Evolutionary conservation across 345 rosid genomes (phyloP).

Genomic region (Erysimum cheiranthoides): DNA sequence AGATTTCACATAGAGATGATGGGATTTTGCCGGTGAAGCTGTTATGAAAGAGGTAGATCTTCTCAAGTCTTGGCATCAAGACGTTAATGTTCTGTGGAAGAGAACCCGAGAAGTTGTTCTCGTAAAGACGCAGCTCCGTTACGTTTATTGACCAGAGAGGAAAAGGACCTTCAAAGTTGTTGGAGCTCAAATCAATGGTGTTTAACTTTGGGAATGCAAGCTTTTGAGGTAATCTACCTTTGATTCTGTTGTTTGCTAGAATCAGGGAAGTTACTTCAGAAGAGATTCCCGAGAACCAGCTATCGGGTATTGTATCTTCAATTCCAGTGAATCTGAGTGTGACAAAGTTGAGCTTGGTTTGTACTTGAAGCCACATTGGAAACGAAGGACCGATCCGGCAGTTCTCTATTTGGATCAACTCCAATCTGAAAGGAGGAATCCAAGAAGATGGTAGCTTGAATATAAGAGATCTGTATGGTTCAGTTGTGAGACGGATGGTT

Average conservation of each 20-base stretch:
- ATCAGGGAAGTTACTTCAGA: slow-evolving; percentile 49
- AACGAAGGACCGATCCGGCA: slow-evolving; percentile 61
- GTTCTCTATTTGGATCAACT: slow-evolving; percentile 54
- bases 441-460: slow-evolving; percentile 54
- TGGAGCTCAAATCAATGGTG: slow-evolving; percentile 52
- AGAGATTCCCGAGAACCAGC: slow-evolving; percentile 49
- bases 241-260: slow-evolving; percentile 56
- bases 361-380: slow-evolving; percentile 69
- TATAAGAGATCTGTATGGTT: slow-evolving; percentile 48
- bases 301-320: slow-evolving; percentile 51
- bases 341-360: slow-evolving; percentile 51
- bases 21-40: slow-evolving; percentile 51
- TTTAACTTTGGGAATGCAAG: slow-evolving; percentile 47
- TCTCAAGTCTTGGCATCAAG: slow-evolving; percentile 55
- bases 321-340: slow-evolving; percentile 54
- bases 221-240: slow-evolving; percentile 49
- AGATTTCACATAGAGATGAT: slow-evolving; percentile 49
- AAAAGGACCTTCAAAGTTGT: slow-evolving; percentile 56
- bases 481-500: slow-evolving; percentile 49
- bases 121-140: slow-evolving; percentile 48
- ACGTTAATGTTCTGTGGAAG: slow-evolving; percentile 48
- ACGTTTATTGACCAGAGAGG: slow-evolving; percentile 62
- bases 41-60: slow-evolving; percentile 50
- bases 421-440: slow-evolving; percentile 65
- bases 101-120: slow-evolving; percentile 58